Evolutionary conservation across 495 filamentous ascomycete genomes (phyloP), one percentile per base, ranked within the genome.

Genomic region (Parachaetomium inaequale): DNA sequence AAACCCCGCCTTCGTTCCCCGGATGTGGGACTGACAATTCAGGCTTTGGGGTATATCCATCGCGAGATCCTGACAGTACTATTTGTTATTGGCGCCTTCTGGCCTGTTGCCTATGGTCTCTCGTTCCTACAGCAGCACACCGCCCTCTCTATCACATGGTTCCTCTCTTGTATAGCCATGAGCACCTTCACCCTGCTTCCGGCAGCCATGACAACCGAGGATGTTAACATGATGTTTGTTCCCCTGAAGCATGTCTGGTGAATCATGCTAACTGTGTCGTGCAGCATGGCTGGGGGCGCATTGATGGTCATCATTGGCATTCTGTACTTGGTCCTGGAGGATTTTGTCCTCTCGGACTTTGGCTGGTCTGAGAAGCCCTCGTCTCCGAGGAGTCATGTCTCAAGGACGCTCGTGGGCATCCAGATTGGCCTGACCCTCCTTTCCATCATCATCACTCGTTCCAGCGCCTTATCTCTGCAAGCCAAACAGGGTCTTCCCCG

Each of bases 111-210:
- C 2, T 89, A 94, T 66, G 93, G 94, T 0, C 66, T 78, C 19
- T 79, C 78, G 5, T 97, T 99, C 66, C 63, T 97, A 6, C 75
- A 72, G 40, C 70, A 80, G 32, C 87, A 97, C 70, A 69, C 70
- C 12, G 59, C 80, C 11, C 79, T 96, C n/a, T 81, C 81, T 56
- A 76, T 73, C 2, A 87, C 85, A 3, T 99, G 95, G 95, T 80
- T 83, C 12, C 68, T 88, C 26, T 87, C 87, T 12, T 96, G 92
- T 71, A 55, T 83, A 3, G 72, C 88, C 7, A 98, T 97, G 93
- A 93, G 92, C 68, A 80, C 83, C 25, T 99, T 99, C 67, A 98
- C 95, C 21, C 74, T 97, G 25, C 79, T 99, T 15, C 89, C 92
- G 7, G 95, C 87, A 6, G 95, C 87, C 0, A 84, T 88, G 66